Base-by-base conservation (phyloP, 225 moss, liverwort and hornwort genomes). In the Polytrichum commune region DNA sequence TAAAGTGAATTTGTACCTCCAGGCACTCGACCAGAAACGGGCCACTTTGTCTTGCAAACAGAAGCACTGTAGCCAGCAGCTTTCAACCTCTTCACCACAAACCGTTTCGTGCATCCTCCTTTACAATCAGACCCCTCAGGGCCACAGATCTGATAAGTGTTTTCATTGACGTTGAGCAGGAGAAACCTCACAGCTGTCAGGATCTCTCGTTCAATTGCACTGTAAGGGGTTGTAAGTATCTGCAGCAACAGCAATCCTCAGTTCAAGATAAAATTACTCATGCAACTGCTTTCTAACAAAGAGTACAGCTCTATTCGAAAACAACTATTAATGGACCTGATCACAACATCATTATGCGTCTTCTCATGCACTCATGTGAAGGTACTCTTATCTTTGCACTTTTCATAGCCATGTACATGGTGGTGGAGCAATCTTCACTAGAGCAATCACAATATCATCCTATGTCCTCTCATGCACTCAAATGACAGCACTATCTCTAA, bases 41-140 rank as follows among this genome's bases (percentile, higher is more conserved):
- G 79, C 92, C 92, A 92, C 53, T 77, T 78, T 62, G 90, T 92
- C 65, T 81, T 85, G 71, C 92, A 94, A 4, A 94, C 75, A 5
- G 83, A 85, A 29, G 94, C 86, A 69, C 75, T 84, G 58, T 87
- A 94, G 0, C 86, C 83, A 4, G 77, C 69, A 4, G 69, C 63
- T 62, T 80, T 79, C 69, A 94, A 80, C 54, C 86, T 79, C 82
- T 85, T 87, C 5, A 89, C 88, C 5, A 92, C 77, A 65, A 85
- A 78, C 10, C 89, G 90, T 69, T 88, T 92, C 53, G 84, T 80
- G 67, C 90, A 92, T 63, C 81, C 78, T 71, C 88, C 90, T 67
- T 81, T 87, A 88, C 92, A 90, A 75, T 88, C 85, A 20, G 80
- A 64, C 65, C 80, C 78, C 9, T 67, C 69, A 10, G 78, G 67